Base-by-base conservation (phyloP, 108 stramenopile species). In the Cyclotella cryptica region DNA sequence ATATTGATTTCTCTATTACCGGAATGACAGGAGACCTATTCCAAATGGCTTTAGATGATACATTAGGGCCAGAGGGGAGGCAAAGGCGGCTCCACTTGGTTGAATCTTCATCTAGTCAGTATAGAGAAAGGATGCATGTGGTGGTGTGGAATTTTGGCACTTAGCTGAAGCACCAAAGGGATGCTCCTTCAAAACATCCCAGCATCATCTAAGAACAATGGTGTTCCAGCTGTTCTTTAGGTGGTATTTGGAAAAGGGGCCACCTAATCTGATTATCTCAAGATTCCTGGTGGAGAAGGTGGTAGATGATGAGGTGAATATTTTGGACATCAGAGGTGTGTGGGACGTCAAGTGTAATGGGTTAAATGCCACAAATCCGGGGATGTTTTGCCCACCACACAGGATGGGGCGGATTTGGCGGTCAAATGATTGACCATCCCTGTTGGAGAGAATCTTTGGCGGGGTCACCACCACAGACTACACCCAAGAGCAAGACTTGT, bases 271-370 rank as follows among this genome's bases (percentile, higher is more conserved):
- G 14, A 15, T 72, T 11, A 46, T 19, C 22, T 41, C 59, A 14
- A 18, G 59, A 22, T 81, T 85, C 43, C 42, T 68, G 9, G 78
- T 85, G 17, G 58, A 55, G 10, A 88, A 85, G 66, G 40, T 49
- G 52, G 28, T 24, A 45, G 62, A 22, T 62, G 72, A 66, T 11
- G 18, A 18, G 10, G 69, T 72, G 8, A 67, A 29, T 9, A 29
- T 40, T 49, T n/a, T 49, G 14, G 82, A 84, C 54, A 84, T 88
- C 45, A 69, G 85, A 14, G 66, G 75, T 46, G 87, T 88, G 26
- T 88, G 73, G 85, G 71, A 46, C 3, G n/a, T 26, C 15, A 65
- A 59, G 58, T 40, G 67, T 59, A 30, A 86, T 82, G 81, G 85
- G 69, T 54, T 80, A 40, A 88, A 85, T 53, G 69, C 52, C 10